Evolutionary conservation across 192 early-diverging fungal species (phyloP).

Genomic region (Diversispora eburnea): DNA sequence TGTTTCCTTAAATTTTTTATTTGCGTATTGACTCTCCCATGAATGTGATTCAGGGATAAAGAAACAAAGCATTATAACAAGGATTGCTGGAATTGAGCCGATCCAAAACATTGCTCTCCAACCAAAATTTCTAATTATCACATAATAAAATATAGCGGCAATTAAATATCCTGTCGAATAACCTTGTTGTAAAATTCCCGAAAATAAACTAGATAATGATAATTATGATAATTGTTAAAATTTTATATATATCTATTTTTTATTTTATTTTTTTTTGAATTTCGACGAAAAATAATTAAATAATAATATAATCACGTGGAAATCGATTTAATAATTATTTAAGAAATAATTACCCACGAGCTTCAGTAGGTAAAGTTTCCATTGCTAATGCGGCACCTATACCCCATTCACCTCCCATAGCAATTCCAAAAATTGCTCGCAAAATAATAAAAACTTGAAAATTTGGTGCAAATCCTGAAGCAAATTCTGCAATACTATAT

Average conservation of each 20-base stretch:
- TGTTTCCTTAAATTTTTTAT: conserved; percentile 29
- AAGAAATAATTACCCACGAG: conserved; percentile 45
- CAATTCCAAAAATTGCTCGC: conserved; percentile 60
- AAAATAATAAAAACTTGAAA: conserved; percentile 59
- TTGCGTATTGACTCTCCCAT: conserved; percentile 43
- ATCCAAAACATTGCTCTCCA: conserved; percentile 76
- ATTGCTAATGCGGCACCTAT: conserved; percentile 68
- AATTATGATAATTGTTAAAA: neutral
- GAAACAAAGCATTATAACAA: conserved; percentile 57
- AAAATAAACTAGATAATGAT: conserved; percentile 45
- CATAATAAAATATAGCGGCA: conserved; percentile 58
- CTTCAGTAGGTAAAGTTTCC: conserved; percentile 64
- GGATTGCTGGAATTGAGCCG: conserved; percentile 52
- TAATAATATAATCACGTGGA: neutral
- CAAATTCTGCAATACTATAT: conserved; percentile 59
- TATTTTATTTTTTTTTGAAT: too few relatives aligned
- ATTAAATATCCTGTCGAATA: conserved; percentile 68
- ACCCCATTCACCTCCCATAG: conserved; percentile 75
- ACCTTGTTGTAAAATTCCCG: conserved; percentile 72
- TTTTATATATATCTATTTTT: neutral
- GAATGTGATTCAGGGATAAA: conserved; percentile 62
- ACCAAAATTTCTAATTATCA: conserved; percentile 47
- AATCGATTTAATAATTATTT: too few relatives aligned
- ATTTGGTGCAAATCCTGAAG: conserved; percentile 62
- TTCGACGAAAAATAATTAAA: neutral